Evolutionary conservation across 2,329 filamentous ascomycete genomes (phyloP).

Genomic region (Arthrobotrys entomopaga): DNA sequence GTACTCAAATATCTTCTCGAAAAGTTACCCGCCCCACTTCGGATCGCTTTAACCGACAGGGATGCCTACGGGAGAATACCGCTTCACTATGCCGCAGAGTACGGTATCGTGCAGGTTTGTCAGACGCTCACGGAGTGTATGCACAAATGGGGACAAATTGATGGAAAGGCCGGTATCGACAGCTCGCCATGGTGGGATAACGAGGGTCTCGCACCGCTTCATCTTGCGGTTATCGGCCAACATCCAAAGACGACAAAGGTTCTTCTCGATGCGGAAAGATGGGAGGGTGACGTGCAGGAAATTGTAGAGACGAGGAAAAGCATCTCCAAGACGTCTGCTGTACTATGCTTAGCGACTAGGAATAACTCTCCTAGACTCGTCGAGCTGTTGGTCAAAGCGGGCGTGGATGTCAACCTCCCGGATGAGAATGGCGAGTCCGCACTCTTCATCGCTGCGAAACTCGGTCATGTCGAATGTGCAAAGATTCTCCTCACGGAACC

Average conservation of each 20-base stretch:
- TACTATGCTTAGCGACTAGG: constrained; percentile 86
- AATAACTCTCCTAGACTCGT: constrained; percentile 87
- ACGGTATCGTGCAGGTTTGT: constrained; percentile 91
- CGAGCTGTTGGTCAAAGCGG: constrained; percentile 84
- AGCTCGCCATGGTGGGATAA: constrained; percentile 88
- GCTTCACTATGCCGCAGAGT: constrained; percentile 92
- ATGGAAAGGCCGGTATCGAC: constrained; percentile 86
- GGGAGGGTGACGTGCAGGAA: constrained; percentile 73
- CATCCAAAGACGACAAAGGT: constrained; percentile 86
- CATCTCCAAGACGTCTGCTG: constrained; percentile 84
- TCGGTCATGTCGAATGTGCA: constrained; percentile 84
- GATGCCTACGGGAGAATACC: constrained; percentile 86
- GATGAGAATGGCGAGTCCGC: constrained; percentile 91
- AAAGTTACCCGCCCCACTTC: constrained; percentile 74
- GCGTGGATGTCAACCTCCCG: constrained; percentile 91
- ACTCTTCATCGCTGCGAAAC: constrained; percentile 88
- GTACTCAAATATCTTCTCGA: constrained; percentile 70
- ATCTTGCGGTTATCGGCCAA: constrained; percentile 90
- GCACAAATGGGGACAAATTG: constrained; percentile 87
- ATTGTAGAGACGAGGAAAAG: constrained; percentile 71
- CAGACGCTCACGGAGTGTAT: constrained; percentile 87
- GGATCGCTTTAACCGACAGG: constrained; percentile 72
- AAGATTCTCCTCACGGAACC: constrained; percentile 78
- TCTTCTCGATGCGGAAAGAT: constrained; percentile 82
- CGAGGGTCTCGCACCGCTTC: constrained; percentile 88